Evolutionary conservation across 2,329 filamentous ascomycete genomes (phyloP), one percentile per base, ranked within the genome.

Genomic region (Periglandula ipomoeae): DNA sequence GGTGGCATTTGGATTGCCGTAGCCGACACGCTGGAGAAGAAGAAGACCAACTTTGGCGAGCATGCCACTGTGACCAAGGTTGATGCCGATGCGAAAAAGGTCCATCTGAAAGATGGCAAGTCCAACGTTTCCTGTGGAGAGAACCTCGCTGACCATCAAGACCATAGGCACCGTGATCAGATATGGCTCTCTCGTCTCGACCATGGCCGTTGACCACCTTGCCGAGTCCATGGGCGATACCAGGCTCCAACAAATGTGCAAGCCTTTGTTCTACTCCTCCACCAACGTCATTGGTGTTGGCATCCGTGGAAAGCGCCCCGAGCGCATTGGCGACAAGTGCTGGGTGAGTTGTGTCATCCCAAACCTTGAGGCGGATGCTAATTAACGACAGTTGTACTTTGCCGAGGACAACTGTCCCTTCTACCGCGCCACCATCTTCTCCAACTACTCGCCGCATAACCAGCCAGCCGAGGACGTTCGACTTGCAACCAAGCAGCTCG

Each of bases 351-450:
- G n/a, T n/a, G n/a, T n/a, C n/a, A n/a, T 15, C 19, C 11, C n/a
- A 13, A 23, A 42, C 23, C 23, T 26, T n/a, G n/a, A n/a, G n/a
- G n/a, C n/a, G n/a, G n/a, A n/a, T 9, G 7, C 9, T 26, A 15
- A 23, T 13, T 23, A 7, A 15, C 0, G 13, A 2, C 26, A 85
- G 84, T 78, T 98, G 57, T 98, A 98, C 81, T 98, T 97, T 82
- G 93, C 93, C 54, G 93, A 98, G 71, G 86, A 95, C 70, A 85
- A 98, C 79, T 96, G 89, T 77, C 89, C 89, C 66, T 98, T 98
- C 79, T 98, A 98, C 79, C 88, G 93, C 60, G 93, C 93, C 64
- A 98, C 93, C 65, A 97, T 98, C 74, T 98, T 98, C 82, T 97
- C 91, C 71, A 98, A 98, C 81, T 98, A 98, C 80, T 97, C 93